These are phyloP conservation scores for Emericellopsis atlantica DNA, from an alignment of 2,329 filamentous ascomycete species.

Conservation along the genomic window DNA sequence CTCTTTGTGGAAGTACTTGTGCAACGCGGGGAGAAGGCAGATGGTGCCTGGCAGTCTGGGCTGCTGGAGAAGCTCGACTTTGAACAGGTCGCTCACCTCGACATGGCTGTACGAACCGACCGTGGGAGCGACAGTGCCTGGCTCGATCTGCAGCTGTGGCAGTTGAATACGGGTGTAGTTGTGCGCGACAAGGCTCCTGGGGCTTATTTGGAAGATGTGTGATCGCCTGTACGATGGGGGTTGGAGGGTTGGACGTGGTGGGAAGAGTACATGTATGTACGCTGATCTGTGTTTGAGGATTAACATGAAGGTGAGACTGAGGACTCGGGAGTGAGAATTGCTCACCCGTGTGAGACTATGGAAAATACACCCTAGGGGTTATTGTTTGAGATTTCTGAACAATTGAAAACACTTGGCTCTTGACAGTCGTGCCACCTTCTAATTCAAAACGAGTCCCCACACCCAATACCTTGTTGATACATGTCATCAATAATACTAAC, in stretches of 20 bases:
- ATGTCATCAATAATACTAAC: too few relatives aligned
- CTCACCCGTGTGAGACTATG: too few relatives aligned
- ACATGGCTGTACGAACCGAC: conserved; percentile 9
- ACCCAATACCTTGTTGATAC: too few relatives aligned
- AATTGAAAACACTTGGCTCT: too few relatives aligned
- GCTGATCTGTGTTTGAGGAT: too few relatives aligned
- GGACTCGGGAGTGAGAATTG: too few relatives aligned
- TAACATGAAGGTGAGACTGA: too few relatives aligned
- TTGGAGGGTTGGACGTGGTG: neutral
- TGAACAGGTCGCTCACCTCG: conserved; percentile 9
- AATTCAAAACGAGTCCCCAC: too few relatives aligned
- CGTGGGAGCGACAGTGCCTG: conserved; percentile 9
- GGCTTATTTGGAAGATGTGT: neutral
- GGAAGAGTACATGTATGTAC: too few relatives aligned
- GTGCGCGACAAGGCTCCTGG: neutral
- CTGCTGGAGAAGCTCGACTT: conserved; percentile 19
- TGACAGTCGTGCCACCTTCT: too few relatives aligned
- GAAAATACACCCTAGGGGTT: too few relatives aligned
- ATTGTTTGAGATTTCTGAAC: too few relatives aligned
- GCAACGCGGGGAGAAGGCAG: conserved; percentile 3
- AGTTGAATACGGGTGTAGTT: conserved; percentile 4
- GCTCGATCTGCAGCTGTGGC: conserved; percentile 18
- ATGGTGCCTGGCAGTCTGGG: conserved; percentile 5
- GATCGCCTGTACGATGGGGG: neutral
- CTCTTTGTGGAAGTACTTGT: conserved; percentile 16